Percentiles rank a stretch among this genome's conserved stretches.
phyloP scores from a whole-genome alignment of 2,329 filamentous ascomycete genomes.

The Ophiostoma quercus region DNA sequence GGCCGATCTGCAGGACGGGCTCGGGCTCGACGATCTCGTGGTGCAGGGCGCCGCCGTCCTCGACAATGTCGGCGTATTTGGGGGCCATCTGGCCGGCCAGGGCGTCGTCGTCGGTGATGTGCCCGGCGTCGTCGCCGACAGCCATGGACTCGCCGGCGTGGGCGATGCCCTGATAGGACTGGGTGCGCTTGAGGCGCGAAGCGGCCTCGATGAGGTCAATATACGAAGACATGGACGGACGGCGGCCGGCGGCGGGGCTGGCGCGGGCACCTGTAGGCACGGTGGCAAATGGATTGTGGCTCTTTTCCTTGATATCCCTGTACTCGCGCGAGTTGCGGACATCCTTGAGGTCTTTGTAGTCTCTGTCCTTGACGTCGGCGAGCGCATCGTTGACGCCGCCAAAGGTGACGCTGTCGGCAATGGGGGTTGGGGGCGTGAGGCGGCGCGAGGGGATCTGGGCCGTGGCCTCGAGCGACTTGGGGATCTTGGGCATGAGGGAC shows the following conservation, averaged over 20 bases:
- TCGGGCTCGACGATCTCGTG: conserved; percentile 14
- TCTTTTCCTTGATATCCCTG: background rate
- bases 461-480: conserved; percentile 12
- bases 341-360: background rate
- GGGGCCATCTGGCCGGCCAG: background rate
- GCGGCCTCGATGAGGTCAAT: conserved; percentile 30
- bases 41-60: background rate
- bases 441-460: background rate
- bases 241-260: conserved; percentile 4
- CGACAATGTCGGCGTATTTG: background rate
- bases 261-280: background rate
- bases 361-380: background rate
- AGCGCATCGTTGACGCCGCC: background rate
- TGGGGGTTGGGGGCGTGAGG: background rate
- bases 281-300: background rate
- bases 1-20: conserved; percentile 29
- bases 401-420: background rate
- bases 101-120: conserved; percentile 2
- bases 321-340: background rate
- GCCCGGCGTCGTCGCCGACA: background rate
- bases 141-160: conserved; percentile 13
- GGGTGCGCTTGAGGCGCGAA: conserved; percentile 22
- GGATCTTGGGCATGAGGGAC: conserved; percentile 22
- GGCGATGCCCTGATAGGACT: conserved; percentile 19
- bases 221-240: conserved; percentile 23